Percentiles rank a stretch among this genome's conserved stretches.
Conservation (phyloP, 2,329 filamentous ascomycete species). For the Capronia coronata region DNA sequence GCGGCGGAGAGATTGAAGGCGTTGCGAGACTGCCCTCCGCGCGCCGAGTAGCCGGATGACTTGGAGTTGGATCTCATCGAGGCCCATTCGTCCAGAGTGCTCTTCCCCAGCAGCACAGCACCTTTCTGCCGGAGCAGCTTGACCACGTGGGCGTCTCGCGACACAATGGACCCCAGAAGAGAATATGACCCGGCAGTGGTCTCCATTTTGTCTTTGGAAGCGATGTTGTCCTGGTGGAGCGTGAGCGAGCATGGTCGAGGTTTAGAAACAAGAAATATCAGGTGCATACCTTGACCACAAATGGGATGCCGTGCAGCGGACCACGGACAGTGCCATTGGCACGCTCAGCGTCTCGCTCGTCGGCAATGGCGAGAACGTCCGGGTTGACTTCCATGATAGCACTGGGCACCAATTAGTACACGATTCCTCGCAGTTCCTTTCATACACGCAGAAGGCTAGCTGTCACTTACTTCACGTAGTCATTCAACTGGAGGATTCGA, state of each 20-base stretch:
- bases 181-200: conserved; percentile 27
- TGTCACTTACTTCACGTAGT: not conserved
- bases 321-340: conserved; percentile 50
- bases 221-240: conserved; percentile 26
- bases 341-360: conserved; percentile 55
- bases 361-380: conserved; percentile 52
- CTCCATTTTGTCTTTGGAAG: conserved; percentile 27
- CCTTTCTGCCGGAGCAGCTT: conserved; percentile 27
- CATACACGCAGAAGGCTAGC: too few species aligned
- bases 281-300: conserved; percentile 49
- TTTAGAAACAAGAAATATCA: not conserved
- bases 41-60: conserved; percentile 59
- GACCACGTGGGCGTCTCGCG: conserved; percentile 24
- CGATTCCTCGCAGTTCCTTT: too few species aligned
- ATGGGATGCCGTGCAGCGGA: conserved; percentile 68
- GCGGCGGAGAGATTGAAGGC: conserved; percentile 63
- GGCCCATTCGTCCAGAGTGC: conserved; percentile 51
- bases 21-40: conserved; percentile 58
- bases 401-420: too few species aligned
- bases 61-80: conserved; percentile 62
- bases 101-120: conserved; percentile 31
- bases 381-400: not conserved
- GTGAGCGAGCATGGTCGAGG: not conserved
- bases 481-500: not conserved
- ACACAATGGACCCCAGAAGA: conserved; percentile 16